phyloP scores from a whole-genome alignment of 2,329 filamentous ascomycete species.

The Blumeria hordei region DNA sequence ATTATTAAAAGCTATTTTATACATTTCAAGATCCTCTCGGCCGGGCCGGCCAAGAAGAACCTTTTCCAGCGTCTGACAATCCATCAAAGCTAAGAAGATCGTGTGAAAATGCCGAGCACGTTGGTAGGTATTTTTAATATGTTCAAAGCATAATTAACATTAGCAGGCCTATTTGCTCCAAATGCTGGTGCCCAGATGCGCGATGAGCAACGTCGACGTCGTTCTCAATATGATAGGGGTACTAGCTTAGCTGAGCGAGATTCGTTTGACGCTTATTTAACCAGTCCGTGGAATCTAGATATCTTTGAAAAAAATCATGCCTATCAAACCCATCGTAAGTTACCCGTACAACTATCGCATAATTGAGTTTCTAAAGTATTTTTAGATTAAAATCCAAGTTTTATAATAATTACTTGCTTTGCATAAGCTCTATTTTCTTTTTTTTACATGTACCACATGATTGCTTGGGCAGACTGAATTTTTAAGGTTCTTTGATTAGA shows the following conservation, averaged over 20 bases:
- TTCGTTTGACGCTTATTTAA: slow-evolving; percentile 5
- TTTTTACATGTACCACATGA: neutral
- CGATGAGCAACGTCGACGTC: slow-evolving; percentile 45
- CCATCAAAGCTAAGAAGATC: slow-evolving; percentile 69
- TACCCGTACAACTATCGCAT: neutral
- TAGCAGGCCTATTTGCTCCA: slow-evolving; percentile 54
- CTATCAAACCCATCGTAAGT: neutral
- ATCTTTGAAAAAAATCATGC: neutral
- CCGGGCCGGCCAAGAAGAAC: slow-evolving; percentile 49
- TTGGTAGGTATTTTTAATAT: slow-evolving; percentile 31
- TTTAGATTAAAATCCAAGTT: neutral
- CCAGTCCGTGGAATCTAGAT: neutral
- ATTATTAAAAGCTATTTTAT: slow-evolving; percentile 25
- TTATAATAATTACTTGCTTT: no score
- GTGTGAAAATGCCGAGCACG: slow-evolving; percentile 64
- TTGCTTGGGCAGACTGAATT: neutral
- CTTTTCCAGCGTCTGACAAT: slow-evolving; percentile 62
- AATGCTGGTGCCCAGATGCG: slow-evolving; percentile 49
- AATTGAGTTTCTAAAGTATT: neutral
- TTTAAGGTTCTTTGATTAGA: no score
- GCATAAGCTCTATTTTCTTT: no score
- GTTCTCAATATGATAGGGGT: slow-evolving; percentile 61
- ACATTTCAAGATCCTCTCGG: slow-evolving; percentile 24
- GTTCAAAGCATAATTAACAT: neutral
- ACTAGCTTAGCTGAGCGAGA: slow-evolving; percentile 36